phyloP scores from a whole-genome alignment of 371 early-diverging fungal species.

The Saksenaea vasiformis region DNA sequence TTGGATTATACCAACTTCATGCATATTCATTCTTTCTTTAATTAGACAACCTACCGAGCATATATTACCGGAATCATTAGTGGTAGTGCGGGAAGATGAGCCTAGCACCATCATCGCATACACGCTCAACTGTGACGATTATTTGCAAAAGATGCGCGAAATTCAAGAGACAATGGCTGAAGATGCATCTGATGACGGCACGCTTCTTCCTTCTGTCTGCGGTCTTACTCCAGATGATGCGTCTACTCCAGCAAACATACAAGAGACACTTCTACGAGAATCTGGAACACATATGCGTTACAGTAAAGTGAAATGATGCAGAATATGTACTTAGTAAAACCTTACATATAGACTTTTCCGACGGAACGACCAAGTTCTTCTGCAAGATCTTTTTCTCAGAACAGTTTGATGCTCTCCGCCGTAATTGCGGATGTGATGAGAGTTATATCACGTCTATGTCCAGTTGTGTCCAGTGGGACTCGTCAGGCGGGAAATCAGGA shows the following conservation, averaged over 20 bases:
- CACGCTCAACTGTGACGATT: slow-evolving; percentile 66
- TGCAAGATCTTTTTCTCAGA: slow-evolving; percentile 94
- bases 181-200: slow-evolving; percentile 11
- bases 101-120: slow-evolving; percentile 95
- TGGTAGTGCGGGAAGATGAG: slow-evolving; percentile 91
- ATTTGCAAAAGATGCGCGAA: slow-evolving; percentile 43
- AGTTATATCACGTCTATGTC: slow-evolving; percentile 85
- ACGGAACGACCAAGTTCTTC: slow-evolving; percentile 75
- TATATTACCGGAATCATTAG: slow-evolving; percentile 81
- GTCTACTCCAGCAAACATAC: slow-evolving; percentile 28
- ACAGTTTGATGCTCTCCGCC: slow-evolving; percentile 91
- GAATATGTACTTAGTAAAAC: neutral
- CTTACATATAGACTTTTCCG: slow-evolving; percentile 57
- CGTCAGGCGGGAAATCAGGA: slow-evolving; percentile 93
- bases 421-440: slow-evolving; percentile 83
- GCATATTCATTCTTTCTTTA: neutral
- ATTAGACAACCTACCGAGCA: slow-evolving; percentile 75
- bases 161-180: slow-evolving; percentile 31
- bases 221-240: neutral
- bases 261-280: slow-evolving; percentile 67
- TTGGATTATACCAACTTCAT: neutral
- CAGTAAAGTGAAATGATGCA: slow-evolving; percentile 41
- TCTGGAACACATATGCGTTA: slow-evolving; percentile 74
- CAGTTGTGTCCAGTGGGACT: slow-evolving; percentile 85
- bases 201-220: neutral